A percentile compares a stretch with the other conserved stretches of the same genome.
Evolutionary conservation across 768 basidiomycete genomes (phyloP).

Genomic region (Podaxis rugospora): DNA sequence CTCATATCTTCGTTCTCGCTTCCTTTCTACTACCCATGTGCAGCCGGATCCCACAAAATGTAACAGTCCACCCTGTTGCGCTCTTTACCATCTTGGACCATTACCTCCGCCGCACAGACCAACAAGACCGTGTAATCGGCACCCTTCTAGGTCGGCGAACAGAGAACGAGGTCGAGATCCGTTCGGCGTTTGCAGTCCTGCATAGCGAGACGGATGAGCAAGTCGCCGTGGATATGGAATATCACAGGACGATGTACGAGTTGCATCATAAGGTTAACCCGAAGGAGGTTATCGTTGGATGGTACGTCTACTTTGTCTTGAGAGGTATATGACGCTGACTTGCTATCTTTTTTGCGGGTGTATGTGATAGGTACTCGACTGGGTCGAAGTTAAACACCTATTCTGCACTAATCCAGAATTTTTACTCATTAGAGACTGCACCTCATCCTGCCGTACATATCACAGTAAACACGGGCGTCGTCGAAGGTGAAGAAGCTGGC

Average conservation of each 20-base stretch:
- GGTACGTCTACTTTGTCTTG: slow-evolving; percentile 47
- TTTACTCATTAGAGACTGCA: slow-evolving; percentile 89
- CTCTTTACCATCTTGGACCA: slow-evolving; percentile 96
- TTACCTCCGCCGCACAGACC: slow-evolving; percentile 82
- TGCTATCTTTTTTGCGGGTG: not conserved
- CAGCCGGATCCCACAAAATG: slow-evolving; percentile 66
- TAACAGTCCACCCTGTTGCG: slow-evolving; percentile 88
- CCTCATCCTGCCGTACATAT: slow-evolving; percentile 90
- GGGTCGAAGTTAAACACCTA: slow-evolving; percentile 89
- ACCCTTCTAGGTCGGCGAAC: slow-evolving; percentile 86
- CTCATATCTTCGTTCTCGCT: not conserved
- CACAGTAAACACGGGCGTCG: slow-evolving; percentile 81
- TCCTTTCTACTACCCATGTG: not conserved
- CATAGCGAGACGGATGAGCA: slow-evolving; percentile 91
- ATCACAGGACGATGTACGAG: slow-evolving; percentile 91
- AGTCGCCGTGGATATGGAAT: slow-evolving; percentile 95
- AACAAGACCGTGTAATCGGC: slow-evolving; percentile 88
- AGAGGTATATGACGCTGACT: no score
- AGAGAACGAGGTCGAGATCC: slow-evolving; percentile 66
- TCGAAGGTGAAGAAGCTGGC: slow-evolving; percentile 57
- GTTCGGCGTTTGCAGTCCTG: slow-evolving; percentile 85
- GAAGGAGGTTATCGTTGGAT: slow-evolving; percentile 90
- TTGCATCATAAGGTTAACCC: slow-evolving; percentile 80
- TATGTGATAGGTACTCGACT: slow-evolving; percentile 75
- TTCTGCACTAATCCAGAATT: slow-evolving; percentile 96